These are phyloP conservation scores for Phytophthora hybrid DNA, from an alignment of 352 stramenopile genomes.

Conservation along the genomic window DNA sequence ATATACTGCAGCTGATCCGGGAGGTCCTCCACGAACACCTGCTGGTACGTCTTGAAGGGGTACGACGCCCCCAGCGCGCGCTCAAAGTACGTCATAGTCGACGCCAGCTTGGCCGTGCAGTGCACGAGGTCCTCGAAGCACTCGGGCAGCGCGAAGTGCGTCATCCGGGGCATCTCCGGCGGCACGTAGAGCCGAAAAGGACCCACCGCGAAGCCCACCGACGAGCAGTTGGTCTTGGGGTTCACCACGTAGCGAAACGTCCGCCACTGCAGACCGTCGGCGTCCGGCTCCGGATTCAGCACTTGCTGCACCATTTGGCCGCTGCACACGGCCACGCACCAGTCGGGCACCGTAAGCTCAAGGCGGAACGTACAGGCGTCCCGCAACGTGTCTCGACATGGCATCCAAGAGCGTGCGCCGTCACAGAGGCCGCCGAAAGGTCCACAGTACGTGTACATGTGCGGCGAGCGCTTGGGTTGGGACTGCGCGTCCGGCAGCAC, in stretches of 20 bases:
- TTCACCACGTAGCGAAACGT: slow-evolving; percentile 85
- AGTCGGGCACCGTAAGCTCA: slow-evolving; percentile 83
- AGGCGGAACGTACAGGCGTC: slow-evolving; percentile 80
- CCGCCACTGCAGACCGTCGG: slow-evolving; percentile 56
- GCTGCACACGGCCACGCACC: slow-evolving; percentile 84
- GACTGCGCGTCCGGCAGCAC: slow-evolving; percentile 75
- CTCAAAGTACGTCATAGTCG: slow-evolving; percentile 84
- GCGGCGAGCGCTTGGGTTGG: slow-evolving; percentile 73
- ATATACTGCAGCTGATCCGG: slow-evolving; percentile 78
- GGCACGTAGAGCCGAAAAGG: slow-evolving; percentile 81
- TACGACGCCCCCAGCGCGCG: slow-evolving; percentile 72
- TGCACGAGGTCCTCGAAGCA: slow-evolving; percentile 81
- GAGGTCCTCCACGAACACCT: slow-evolving; percentile 88
- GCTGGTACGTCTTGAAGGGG: slow-evolving; percentile 89
- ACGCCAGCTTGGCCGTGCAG: slow-evolving; percentile 76
- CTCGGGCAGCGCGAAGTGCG: slow-evolving; percentile 84
- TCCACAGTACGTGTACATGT: slow-evolving; percentile 90
- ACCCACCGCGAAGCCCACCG: slow-evolving; percentile 81
- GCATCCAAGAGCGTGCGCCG: slow-evolving; percentile 87
- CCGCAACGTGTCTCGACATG: slow-evolving; percentile 75
- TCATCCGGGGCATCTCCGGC: slow-evolving; percentile 83
- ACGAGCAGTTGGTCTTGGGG: slow-evolving; percentile 84
- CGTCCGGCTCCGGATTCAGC: slow-evolving; percentile 59
- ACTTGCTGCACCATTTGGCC: slow-evolving; percentile 88
- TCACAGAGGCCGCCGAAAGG: slow-evolving; percentile 86